These are phyloP conservation scores for Kwoniella sp. DNA, from an alignment of 768 basidiomycete genomes.

Conservation along the genomic window DNA sequence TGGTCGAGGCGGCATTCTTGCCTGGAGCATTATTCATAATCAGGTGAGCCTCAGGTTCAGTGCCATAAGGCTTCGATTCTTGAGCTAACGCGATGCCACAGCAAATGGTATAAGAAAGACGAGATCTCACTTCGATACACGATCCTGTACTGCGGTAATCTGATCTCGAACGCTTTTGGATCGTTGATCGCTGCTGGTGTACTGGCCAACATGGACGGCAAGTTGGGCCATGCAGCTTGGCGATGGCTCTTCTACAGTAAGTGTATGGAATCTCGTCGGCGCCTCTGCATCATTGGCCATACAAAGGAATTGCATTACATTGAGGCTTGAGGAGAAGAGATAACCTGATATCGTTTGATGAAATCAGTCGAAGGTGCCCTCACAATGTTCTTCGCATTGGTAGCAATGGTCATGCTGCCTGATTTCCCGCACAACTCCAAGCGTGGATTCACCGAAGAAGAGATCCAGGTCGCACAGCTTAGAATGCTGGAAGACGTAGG, in stretches of 20 bases:
- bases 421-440: constrained; percentile 25
- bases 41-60: constrained; percentile 17
- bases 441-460: constrained; percentile 17
- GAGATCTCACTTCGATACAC: constrained; percentile 42
- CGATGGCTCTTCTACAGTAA: constrained; percentile 26
- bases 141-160: constrained; percentile 24
- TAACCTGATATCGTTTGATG: too few species aligned
- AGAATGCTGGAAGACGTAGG: constrained; percentile 22
- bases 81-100: background rate
- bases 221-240: constrained; percentile 25
- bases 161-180: constrained; percentile 24
- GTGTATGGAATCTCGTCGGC: too few species aligned
- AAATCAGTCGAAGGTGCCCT: constrained; percentile 19
- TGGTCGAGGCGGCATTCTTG: constrained; percentile 43
- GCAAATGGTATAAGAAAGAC: constrained; percentile 42
- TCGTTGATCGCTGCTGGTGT: constrained; percentile 24
- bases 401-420: constrained; percentile 22
- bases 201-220: constrained; percentile 22
- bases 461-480: constrained; percentile 14
- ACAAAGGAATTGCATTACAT: too few species aligned
- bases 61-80: too few species aligned
- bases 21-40: constrained; percentile 56
- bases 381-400: constrained; percentile 22
- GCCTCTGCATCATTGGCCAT: too few species aligned
- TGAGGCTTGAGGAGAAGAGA: too few species aligned